Conservation (phyloP, 805 yeast species). For the Zygosaccharomyces pseudorouxii region DNA sequence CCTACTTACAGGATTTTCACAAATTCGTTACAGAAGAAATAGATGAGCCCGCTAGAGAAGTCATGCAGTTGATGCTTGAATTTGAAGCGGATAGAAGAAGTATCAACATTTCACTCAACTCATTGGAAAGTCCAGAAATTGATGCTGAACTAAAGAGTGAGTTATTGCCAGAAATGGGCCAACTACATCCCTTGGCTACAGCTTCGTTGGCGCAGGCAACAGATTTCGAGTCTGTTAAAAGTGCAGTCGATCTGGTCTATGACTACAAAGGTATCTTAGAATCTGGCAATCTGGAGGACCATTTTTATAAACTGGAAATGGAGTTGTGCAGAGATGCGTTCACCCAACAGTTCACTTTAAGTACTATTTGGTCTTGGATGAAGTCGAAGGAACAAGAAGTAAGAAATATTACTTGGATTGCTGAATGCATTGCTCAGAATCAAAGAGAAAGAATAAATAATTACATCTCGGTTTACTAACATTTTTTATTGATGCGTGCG, state of each 20-base stretch:
- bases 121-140: constrained; percentile 46
- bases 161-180: constrained; percentile 79
- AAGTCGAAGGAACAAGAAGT: constrained; percentile 95
- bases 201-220: constrained; percentile 65
- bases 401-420: constrained; percentile 98
- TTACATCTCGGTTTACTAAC: constrained; percentile 78
- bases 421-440: constrained; percentile 98
- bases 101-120: constrained; percentile 85
- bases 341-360: constrained; percentile 90
- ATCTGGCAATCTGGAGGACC: constrained; percentile 75
- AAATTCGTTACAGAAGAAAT: constrained; percentile 58
- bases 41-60: constrained; percentile 71
- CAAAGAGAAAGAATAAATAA: constrained; percentile 91
- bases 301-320: constrained; percentile 90
- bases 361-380: constrained; percentile 95
- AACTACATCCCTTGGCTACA: constrained; percentile 65
- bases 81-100: constrained; percentile 96
- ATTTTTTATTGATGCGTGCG: neutral
- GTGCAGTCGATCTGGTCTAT: constrained; percentile 56
- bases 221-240: constrained; percentile 78
- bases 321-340: constrained; percentile 85
- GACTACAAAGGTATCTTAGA: constrained; percentile 60
- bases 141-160: constrained; percentile 73
- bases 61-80: constrained; percentile 69
- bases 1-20: constrained; percentile 84